phyloP scores from a whole-genome alignment of 116 monocot species.

The Zostera marina region DNA sequence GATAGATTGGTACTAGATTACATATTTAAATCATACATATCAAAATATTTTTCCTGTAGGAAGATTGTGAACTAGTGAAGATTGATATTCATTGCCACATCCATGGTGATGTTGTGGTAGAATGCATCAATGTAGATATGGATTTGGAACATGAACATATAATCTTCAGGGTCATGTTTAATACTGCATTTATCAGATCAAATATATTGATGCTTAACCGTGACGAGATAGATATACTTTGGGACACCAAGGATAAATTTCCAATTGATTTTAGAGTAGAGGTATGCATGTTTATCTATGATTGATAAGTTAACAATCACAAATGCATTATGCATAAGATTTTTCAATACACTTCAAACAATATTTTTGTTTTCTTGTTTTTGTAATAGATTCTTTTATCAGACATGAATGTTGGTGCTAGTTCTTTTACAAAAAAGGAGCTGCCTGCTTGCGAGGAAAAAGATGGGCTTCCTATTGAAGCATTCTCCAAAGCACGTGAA shows the following conservation, averaged over 20 bases:
- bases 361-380: conserved; percentile 2
- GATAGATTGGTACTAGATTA: too few species aligned
- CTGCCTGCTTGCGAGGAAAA: conserved; percentile 36
- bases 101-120: conserved; percentile 86
- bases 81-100: conserved; percentile 66
- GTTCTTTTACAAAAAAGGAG: conserved; percentile 25
- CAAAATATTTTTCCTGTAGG: conserved; percentile 25
- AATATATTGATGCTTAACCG: conserved; percentile 73
- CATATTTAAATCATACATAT: background rate
- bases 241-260: conserved; percentile 61
- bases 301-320: too few species aligned
- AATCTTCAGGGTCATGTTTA: conserved; percentile 82
- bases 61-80: conserved; percentile 70
- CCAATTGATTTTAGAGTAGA: conserved; percentile 67
- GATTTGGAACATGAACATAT: conserved; percentile 63
- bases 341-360: background rate
- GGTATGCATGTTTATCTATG: conserved; percentile 21
- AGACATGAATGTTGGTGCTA: conserved; percentile 52
- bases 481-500: conserved; percentile 88
- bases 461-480: conserved; percentile 74
- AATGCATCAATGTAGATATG: conserved; percentile 64
- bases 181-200: conserved; percentile 71
- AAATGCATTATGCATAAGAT: too few species aligned
- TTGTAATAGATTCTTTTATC: conserved; percentile 67
- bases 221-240: conserved; percentile 73